Evolutionary conservation across 208 protist genomes (phyloP), one percentile per base, ranked within the genome.

Genomic region (Crithidia fasciculata): DNA sequence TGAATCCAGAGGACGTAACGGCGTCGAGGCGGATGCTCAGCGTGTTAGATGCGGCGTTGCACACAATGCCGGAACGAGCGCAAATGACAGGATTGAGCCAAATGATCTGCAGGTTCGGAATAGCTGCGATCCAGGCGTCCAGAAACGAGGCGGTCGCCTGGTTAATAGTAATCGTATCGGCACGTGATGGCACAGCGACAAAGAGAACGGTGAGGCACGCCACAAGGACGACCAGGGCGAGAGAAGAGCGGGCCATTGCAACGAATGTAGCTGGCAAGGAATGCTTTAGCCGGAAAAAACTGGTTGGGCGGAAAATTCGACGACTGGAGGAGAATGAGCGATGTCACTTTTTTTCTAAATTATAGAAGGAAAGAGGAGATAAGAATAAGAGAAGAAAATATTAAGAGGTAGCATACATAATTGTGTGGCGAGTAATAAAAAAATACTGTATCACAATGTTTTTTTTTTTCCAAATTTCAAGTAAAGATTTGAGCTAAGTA

Each of bases 51-150:
- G 53, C 55, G 5, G 53, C 15, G 19, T 47, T 43, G 40, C 72
- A 76, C 36, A 44, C 47, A 44, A 76, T 76, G 37, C 72, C 72
- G 47, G 72, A 57, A 41, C 72, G 72, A n/a, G 62, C 10, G 40
- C 72, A 76, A 37, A 76, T 59, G 7, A 57, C 49, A 2, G 63
- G 72, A 49, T 66, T 76, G 37, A 76, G 4, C 72, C 72, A 76
- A 45, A 76, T 66, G 13, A 44, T 70, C 72, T 66, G 39, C 63
- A 76, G 15, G 39, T 76, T 76, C 3, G 72, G 72, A 43, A 76
- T 76, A 8, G 72, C 64, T 7, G 19, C 15, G 44, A 76, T 49
- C 72, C 72, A 76, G 36, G 18, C 64, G 3, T 52, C 5, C 40
- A 76, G 19, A 50, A 50, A 76, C 3, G n/a, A 13, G 5, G 41